Evolutionary conservation across 768 basidiomycete genomes (phyloP), one percentile per base, ranked within the genome.

Genomic region (Gloeostereum incarnatum): DNA sequence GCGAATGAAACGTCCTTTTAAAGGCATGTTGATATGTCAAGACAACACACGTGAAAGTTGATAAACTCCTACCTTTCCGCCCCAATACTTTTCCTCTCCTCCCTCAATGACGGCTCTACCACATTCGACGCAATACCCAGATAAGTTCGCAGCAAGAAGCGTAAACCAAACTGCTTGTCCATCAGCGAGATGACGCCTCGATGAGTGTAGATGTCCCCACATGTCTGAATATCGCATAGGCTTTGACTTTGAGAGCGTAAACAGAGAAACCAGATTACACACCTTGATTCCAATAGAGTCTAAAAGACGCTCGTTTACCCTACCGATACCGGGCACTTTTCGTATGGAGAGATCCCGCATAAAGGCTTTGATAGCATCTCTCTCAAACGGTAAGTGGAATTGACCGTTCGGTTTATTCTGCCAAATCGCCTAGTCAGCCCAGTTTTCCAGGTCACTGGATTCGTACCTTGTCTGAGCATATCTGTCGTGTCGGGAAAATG

Each of bases 401-500:
- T 96, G 92, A 9, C 91, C 92, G 50, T 94, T 88, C 2, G 92
- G 93, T 59, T 97, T 97, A 57, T 97, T 94, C 81, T 87, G 45
- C 1, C 39, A 14, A 25, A 21, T 38, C 17, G 30, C 17, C 27
- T 8, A 26, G 22, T 13, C 45, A 6, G 40, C 46, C 34, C 41
- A 5, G 13, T 29, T 16, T 38, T 11, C 18, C 25, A 35, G 18
- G 30, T 19, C 14, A 38, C 31, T 19, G 22, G 5, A 20, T 23
- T 46, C 47, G 13, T 27, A 82, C 84, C 66, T 83, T 90, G 58
- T 97, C 92, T 20, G 92, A 94, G 55, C 88, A 92, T 23, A 94
- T 93, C 86, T 92, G 42, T 29, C 19, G 20, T 23, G 22, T 32
- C 22, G 17, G 25, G n/a, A 27, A 17, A 31, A 31, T 20, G 38